A percentile compares a stretch with the other conserved stretches of the same genome.
Evolutionary conservation across 352 stramenopile genomes (phyloP).

Genomic region (Peronospora belbahrii): DNA sequence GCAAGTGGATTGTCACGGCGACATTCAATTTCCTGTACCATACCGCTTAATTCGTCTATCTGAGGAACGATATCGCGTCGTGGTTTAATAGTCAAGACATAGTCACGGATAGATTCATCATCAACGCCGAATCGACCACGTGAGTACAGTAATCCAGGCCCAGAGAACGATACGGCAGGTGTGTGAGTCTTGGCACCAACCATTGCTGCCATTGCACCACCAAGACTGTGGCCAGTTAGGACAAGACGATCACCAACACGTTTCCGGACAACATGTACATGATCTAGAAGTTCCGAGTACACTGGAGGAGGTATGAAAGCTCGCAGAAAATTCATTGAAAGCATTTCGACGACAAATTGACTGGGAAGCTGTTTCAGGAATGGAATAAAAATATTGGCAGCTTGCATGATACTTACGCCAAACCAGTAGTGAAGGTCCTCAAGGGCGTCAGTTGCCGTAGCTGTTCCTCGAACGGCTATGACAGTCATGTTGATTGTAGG

Average conservation of each 20-base stretch:
- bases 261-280: conserved; percentile 49
- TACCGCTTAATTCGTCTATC: conserved; percentile 65
- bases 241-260: conserved; percentile 63
- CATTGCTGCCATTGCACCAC: conserved; percentile 69
- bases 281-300: conserved; percentile 60
- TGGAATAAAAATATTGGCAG: conserved; percentile 75
- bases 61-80: conserved; percentile 69
- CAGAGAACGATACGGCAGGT: conserved; percentile 68
- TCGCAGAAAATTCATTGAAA: conserved; percentile 70
- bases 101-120: conserved; percentile 62
- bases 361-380: conserved; percentile 81
- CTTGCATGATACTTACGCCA: conserved; percentile 82
- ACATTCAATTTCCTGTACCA: conserved; percentile 87
- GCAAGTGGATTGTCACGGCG: conserved; percentile 64
- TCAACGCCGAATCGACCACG: conserved; percentile 65
- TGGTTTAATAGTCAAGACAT: conserved; percentile 76
- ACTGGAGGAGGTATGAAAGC: conserved; percentile 71
- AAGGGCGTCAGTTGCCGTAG: conserved; percentile 73
- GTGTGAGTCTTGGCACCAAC: conserved; percentile 66
- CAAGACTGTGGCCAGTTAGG: conserved; percentile 76
- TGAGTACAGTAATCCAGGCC: conserved; percentile 63
- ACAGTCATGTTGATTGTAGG: conserved; percentile 80
- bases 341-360: conserved; percentile 72
- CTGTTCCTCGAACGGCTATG: conserved; percentile 73
- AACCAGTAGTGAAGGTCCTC: conserved; percentile 87